Base-by-base conservation (phyloP, 2,329 filamentous ascomycete genomes). In the Fusarium continuum region DNA sequence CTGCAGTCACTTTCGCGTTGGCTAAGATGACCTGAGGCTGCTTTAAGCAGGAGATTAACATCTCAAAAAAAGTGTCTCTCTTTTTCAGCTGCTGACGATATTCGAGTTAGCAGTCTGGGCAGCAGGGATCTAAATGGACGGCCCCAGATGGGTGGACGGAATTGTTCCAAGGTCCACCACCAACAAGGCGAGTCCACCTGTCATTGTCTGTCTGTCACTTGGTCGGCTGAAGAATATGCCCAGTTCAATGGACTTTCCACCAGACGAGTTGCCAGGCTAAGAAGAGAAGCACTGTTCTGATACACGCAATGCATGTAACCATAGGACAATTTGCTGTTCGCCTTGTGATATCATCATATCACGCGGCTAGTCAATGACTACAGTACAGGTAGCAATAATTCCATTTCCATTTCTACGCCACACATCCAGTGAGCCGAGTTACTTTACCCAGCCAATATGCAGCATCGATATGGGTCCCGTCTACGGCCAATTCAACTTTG, bases 101-200 rank as follows among this genome's bases (percentile, higher is more conserved):
- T 55, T 47, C 28, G 25, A 23, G 36, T 40, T 36, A 39, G 44
- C 36, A 61, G 14, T 28, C 40, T 38, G 20, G 36, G 34, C 32
- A 32, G 23, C 61, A 64, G 55, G 61, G 61, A 44, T 65, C 19
- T 65, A 48, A 53, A 62, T 65, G 61, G 61, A 49, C 4, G 47
- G 46, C 19, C 51, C 61, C 32, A 40, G 43, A 58, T 50, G 41
- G 43, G 45, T 49, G 56, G 50, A 46, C 51, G 39, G 55, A 45
- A 45, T 38, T 36, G 32, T 41, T 19, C 26, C 43, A 47, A 46
- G 51, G 45, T 39, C 55, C 62, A 55, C 55, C 31, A 32, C 20
- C 41, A 29, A 38, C 41, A 29, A 38, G 26, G 17, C 11, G 43
- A 58, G 40, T 29, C 47, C 48, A 35, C 38, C 39, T 57, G 54